A percentile compares a stretch with the other conserved stretches of the same genome.
These are phyloP conservation scores for Mycena chlorophos DNA, from an alignment of 768 basidiomycete genomes.

Conservation along the genomic window DNA sequence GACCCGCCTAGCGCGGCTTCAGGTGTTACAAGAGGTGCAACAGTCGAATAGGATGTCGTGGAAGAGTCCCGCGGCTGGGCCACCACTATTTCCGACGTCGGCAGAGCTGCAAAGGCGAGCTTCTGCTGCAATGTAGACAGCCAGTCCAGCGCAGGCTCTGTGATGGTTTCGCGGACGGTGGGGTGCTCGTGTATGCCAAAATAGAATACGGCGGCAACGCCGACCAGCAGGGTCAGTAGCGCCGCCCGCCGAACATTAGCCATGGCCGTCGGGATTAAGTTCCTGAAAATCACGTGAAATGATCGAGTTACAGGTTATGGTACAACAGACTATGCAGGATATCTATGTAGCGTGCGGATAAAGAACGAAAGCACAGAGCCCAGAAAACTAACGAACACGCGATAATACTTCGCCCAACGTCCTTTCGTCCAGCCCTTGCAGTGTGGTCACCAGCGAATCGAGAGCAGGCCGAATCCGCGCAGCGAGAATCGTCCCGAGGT, in stretches of 20 bases:
- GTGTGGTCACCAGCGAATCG: constrained; percentile 33
- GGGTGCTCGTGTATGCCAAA: background rate
- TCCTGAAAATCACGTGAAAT: no score
- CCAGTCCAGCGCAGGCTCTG: background rate
- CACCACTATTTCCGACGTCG: no score
- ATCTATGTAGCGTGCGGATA: background rate
- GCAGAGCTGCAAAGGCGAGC: no score
- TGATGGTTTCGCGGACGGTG: background rate
- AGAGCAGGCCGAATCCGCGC: constrained; percentile 22
- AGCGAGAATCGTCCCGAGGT: constrained; percentile 48
- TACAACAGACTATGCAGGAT: constrained; percentile 2
- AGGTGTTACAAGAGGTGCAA: background rate
- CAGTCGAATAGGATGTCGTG: no score
- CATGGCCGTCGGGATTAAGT: background rate
- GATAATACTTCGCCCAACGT: constrained; percentile 46
- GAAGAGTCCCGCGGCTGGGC: no score
- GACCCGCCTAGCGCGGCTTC: background rate
- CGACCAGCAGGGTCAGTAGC: background rate
- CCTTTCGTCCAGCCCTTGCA: constrained; percentile 46
- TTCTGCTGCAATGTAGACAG: no score
- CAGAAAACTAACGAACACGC: constrained; percentile 18
- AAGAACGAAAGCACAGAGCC: background rate
- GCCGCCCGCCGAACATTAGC: background rate
- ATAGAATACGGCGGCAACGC: background rate
- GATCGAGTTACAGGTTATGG: background rate